Evolutionary conservation across 352 stramenopile species (phyloP), one percentile per base, ranked within the genome.

Genomic region (Thraustotheca clavata): DNA sequence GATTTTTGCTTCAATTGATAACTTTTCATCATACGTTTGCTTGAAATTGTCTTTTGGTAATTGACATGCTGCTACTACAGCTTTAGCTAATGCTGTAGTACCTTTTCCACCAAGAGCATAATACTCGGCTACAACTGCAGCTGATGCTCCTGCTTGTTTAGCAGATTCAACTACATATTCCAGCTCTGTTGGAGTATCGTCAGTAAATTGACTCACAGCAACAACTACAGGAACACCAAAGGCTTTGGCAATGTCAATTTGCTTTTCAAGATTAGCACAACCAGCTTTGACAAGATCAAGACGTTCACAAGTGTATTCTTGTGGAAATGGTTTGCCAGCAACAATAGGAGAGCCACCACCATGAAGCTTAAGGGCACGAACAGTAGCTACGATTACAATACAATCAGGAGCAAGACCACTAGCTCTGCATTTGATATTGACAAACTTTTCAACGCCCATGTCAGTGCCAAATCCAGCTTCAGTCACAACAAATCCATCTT

Each of bases 291-390:
- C 72, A n/a, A 98, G 72, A 41, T 98, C 91, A 1, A 99, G 69
- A 71, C 98, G 97, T 73, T 99, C 96, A 49, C 97, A 75, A 14
- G 91, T 87, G 71, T 99, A 98, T 69, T 97, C 95, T 2, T 80
- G 74, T 59, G 80, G 61, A 67, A 98, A 77, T 34, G 92, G 91
- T 63, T 98, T 94, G 4, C 94, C 96, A 12, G 95, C 93, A 32
- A 87, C 87, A 18, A 99, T 95, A 32, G 92, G 90, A 50, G 96
- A 94, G 16, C 94, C 97, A n/a, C 97, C 96, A 32, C 97, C 97
- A 79, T 99, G 96, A 91, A 98, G 98, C 80, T 99, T 99, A 24
- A 99, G 75, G 32, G 97, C 96, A 35, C 97, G 91, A 31, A 99
- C 90, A 3, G 97, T 99, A 18, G 96, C 94, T 16, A 99, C 97